Percentiles rank a stretch among this genome's conserved stretches.
Conservation (phyloP, 192 early-diverging fungal genomes). For the Mortierella claussenii region DNA sequence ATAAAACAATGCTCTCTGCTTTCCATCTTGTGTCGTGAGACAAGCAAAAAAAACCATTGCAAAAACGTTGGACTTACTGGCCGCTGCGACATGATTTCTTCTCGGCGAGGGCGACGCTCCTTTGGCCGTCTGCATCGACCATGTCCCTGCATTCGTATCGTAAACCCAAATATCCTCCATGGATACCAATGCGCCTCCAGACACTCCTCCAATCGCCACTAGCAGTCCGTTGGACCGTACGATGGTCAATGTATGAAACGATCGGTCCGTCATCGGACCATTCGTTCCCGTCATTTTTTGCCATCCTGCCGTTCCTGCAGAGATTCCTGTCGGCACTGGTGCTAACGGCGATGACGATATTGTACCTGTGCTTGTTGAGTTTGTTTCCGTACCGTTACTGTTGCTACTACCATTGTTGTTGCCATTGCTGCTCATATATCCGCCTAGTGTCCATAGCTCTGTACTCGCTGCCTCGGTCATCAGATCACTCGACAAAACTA, state of each 20-base stretch:
- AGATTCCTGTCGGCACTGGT: conserved; percentile 25
- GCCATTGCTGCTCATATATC: conserved; percentile 9
- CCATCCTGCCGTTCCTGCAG: conserved; percentile 32
- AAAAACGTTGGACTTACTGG: conserved; percentile 20
- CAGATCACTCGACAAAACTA: conserved; percentile 24
- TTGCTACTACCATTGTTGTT: neutral
- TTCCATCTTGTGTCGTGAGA: too few species aligned
- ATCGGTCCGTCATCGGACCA: conserved; percentile 9
- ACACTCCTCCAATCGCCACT: conserved; percentile 40
- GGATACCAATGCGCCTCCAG: conserved; percentile 17
- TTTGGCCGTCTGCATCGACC: conserved; percentile 42
- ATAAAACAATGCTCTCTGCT: too few species aligned
- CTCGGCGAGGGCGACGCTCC: conserved; percentile 34
- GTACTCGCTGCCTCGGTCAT: conserved; percentile 13
- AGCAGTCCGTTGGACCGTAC: conserved; percentile 38
- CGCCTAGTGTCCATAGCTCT: conserved; percentile 40
- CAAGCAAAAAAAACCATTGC: too few species aligned
- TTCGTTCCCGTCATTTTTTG: conserved; percentile 6
- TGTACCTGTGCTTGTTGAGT: conserved; percentile 3
- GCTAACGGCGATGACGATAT: too few species aligned
- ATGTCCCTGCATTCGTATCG: conserved; percentile 26
- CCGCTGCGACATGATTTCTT: conserved; percentile 40
- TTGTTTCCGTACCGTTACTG: neutral
- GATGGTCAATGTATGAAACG: conserved; percentile 32
- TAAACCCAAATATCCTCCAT: conserved; percentile 45